A percentile compares a stretch with the other conserved stretches of the same genome.
Conservation (phyloP, 805 yeast species). For the Saturnispora hagleri region DNA sequence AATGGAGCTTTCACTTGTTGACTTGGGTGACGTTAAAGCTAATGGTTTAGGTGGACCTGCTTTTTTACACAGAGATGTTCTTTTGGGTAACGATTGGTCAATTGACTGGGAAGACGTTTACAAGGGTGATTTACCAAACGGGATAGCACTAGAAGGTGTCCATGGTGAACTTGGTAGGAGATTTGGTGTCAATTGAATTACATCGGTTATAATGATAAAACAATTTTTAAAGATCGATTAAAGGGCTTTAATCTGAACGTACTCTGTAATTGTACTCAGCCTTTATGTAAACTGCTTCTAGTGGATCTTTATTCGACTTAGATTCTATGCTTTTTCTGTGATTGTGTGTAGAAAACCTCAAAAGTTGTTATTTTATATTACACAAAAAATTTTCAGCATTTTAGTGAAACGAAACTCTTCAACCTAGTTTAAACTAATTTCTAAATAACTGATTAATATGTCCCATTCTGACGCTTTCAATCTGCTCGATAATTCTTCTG, state of each 20-base stretch:
- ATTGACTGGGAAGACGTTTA: conserved; percentile 95
- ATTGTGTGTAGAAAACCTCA: not conserved
- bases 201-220: conserved; percentile 26
- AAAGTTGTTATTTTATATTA: not conserved
- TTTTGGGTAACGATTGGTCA: conserved; percentile 64
- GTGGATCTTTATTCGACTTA: not conserved
- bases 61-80: conserved; percentile 50
- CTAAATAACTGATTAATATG: not conserved
- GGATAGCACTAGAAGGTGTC: not conserved
- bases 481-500: not conserved
- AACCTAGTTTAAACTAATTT: not conserved
- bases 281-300: not conserved
- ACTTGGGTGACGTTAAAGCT: conserved; percentile 63
- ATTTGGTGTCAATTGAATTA: not conserved
- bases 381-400: not conserved
- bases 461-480: not conserved
- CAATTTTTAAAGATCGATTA: not conserved
- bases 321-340: not conserved
- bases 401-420: not conserved
- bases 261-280: not conserved
- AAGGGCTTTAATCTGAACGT: not conserved
- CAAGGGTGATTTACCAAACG: not conserved
- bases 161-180: not conserved
- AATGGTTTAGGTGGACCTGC: conserved; percentile 47
- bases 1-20: conserved; percentile 77